Base-by-base conservation (phyloP, 495 filamentous ascomycete genomes). In the Rostrohypoxylon terebratum region DNA sequence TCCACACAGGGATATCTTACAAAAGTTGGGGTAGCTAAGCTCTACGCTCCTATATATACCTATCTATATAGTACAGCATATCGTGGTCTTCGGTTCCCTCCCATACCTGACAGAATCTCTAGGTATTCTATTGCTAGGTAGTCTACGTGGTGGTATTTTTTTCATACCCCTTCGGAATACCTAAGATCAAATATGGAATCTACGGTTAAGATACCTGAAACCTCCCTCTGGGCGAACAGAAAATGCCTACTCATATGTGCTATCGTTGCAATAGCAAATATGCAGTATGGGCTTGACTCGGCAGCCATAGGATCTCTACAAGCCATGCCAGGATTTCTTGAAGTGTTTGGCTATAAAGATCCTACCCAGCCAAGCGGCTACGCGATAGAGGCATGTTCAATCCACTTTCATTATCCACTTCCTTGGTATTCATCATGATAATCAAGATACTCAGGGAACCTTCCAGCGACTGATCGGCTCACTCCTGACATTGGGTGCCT, bases 271-370 rank as follows among this genome's bases (percentile, higher is more conserved):
- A 75, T 81, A 44, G 80, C 80, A 20, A 82, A 81, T 66, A 79
- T 83, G 75, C 83, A 83, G 47, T 83, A 85, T 48, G 81, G 83
- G 10, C 76, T 81, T 50, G 83, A 85, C 74, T 78, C 76, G 11
- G 78, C 79, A 2, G 81, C 80, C 7, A 77, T 84, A 9, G 79
- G 77, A 0, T 80, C 78, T 1, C 75, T 83, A 40, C 82, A 85
- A 59, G 77, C 74, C 23, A 84, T 85, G 81, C 78, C 79, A 1
- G 84, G 83, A 5, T 86, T 86, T 62, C 75, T 85, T 4, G 69
- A 75, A 45, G 77, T 86, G 10, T 85, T 80, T 62, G 83, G 83
- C 4, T 85, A 84, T 66, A 69, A 69, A 38, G 81, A 82, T 60
- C 77, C 78, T 16, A 76, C 63, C 23, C 73, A 73, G 23, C 51